Percentiles rank a stretch among this genome's conserved stretches.
These are phyloP conservation scores for Gastrodia elata DNA, from an alignment of 106 monocot genomes.

Conservation along the genomic window DNA sequence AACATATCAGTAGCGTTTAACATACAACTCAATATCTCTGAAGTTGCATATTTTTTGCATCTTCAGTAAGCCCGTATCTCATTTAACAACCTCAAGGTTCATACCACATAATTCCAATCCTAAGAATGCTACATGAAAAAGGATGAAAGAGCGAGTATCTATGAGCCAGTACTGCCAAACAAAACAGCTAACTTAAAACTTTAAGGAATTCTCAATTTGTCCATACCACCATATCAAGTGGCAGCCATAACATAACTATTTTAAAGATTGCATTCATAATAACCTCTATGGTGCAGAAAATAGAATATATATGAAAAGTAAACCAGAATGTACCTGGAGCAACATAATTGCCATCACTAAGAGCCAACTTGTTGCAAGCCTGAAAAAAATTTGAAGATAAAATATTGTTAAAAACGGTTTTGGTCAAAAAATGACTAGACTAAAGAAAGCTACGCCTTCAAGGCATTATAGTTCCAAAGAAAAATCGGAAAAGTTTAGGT, in stretches of 20 bases:
- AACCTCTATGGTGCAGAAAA: not conserved
- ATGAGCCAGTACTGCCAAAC: not conserved
- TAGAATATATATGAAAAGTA: not conserved
- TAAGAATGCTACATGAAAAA: not conserved
- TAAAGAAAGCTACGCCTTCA: not conserved
- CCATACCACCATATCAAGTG: not conserved
- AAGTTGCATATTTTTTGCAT: not conserved
- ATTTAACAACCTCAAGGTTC: not conserved
- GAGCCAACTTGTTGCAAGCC: constrained; percentile 46
- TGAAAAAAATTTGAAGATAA: constrained; percentile 17
- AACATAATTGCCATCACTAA: constrained; percentile 29
- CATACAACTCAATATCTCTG: not conserved
- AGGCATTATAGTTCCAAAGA: not conserved
- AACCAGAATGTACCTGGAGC: constrained; percentile 37
- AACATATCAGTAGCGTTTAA: not conserved
- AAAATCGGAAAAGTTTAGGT: not conserved
- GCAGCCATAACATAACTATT: not conserved
- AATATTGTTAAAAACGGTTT: not conserved
- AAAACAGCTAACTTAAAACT: not conserved
- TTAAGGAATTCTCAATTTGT: not conserved
- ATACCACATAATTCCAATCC: not conserved
- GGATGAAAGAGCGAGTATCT: not conserved
- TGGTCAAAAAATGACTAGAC: not conserved
- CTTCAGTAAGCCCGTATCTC: not conserved
- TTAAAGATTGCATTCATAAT: not conserved